Evolutionary conservation across 1,284 basidiomycete species (phyloP), one percentile per base, ranked within the genome.

Genomic region (Boletus sp.): DNA sequence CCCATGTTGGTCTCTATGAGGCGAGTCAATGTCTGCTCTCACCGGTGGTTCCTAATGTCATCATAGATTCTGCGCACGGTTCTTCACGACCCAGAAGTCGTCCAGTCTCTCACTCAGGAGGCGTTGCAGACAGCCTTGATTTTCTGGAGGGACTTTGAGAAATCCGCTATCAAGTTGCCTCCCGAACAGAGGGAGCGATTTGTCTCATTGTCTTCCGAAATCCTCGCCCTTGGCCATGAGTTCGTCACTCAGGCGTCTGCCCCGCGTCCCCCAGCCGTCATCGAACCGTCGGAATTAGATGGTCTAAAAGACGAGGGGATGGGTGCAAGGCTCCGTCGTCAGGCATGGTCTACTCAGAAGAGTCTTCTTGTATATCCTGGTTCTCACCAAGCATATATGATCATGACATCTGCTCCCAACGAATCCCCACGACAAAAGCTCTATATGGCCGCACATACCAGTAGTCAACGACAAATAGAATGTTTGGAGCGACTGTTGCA

Each of bases 131-230:
- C 97, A 3, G 95, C 96, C 20, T 79, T 92, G 24, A 95, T 96
- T 61, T 98, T 98, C 75, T 88, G 94, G 82, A 84, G 91, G 51
- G 97, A 99, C 78, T 99, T 99, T 76, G 94, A 98, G 72, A 96
- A 96, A 73, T 97, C 94, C 8, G 96, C 94, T 1, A 97, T 99
- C 64, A 85, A 96, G 71, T 82, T 98, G 6, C 90, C 94, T 9
- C 84, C 89, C 0, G 78, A 80, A 3, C 81, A 92, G 64, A 84
- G 96, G 29, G 80, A 85, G 43, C 85, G 84, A 52, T 98, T 98
- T 64, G 95, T 99, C 15, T 82, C 88, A 4, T 80, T 98, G 13
- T 96, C 93, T n/a, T 93, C 96, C 36, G 89, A 93, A 51, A 93
- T 98, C 58, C 79, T 97, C n/a, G 80, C 88, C 0, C 86, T 98